phyloP scores from a whole-genome alignment of 768 basidiomycete species.

The Galerina sulciceps region DNA sequence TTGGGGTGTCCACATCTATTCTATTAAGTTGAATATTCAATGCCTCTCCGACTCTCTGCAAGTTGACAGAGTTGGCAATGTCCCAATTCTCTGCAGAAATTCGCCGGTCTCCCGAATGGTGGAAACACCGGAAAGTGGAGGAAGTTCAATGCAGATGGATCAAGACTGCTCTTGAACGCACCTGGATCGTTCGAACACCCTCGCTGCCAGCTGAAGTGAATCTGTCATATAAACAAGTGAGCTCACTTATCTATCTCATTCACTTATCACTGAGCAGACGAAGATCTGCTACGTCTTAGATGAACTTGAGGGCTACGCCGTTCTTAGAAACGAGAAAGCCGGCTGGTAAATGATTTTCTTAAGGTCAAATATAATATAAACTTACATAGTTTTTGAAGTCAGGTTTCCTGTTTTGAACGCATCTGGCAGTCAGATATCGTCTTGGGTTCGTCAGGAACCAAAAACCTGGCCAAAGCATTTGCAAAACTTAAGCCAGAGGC shows the following conservation, averaged over 20 bases:
- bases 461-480: conserved; percentile 26
- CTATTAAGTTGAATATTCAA: not conserved
- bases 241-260: not conserved
- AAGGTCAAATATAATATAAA: not conserved
- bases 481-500: conserved; percentile 19
- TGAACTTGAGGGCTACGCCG: conserved; percentile 50
- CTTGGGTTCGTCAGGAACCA: conserved; percentile 16
- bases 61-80: conserved; percentile 58
- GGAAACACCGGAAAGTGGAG: conserved; percentile 31
- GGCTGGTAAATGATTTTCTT: conserved; percentile 34
- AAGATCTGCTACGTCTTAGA: conserved; percentile 54
- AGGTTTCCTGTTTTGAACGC: conserved; percentile 60
- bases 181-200: conserved; percentile 40
- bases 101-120: conserved; percentile 45
- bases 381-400: conserved; percentile 31
- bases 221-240: conserved; percentile 45
- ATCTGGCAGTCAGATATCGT: conserved; percentile 50
- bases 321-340: conserved; percentile 39
- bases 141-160: conserved; percentile 36
- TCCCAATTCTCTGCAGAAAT: conserved; percentile 47
- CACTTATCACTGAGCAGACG: not conserved
- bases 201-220: conserved; percentile 33
- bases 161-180: conserved; percentile 25
- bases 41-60: not conserved
- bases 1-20: not conserved